Evolutionary conservation across 495 filamentous ascomycete species (phyloP), one percentile per base, ranked within the genome.

Genomic region (Penicillium atrosanguineum): DNA sequence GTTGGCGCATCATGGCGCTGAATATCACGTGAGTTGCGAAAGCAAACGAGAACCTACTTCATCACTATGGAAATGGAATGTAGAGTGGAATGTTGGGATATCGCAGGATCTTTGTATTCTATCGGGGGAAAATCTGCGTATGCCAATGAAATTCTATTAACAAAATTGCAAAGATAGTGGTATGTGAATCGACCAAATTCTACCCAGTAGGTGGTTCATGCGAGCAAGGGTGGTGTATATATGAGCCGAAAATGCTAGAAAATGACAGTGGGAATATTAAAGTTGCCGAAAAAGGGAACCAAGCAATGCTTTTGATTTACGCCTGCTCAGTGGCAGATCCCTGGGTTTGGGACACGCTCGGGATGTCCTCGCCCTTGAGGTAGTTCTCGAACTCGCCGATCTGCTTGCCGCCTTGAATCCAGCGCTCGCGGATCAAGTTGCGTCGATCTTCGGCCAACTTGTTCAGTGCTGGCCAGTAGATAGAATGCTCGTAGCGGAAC

Each of bases 401-500:
- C 53, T 79, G 76, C 70, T 88, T 88, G 7, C 93, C 94, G 6
- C 78, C 86, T 29, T 79, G 79, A 59, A 86, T 75, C 94, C 94
- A 98, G 38, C 89, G 78, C 63, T 84, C 78, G 40, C 63, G 69
- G 52, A 82, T 79, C 40, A 79, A 79, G 19, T 75, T 75, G 23
- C 81, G 78, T 54, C 81, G 81, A 65, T 85, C 72, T 20, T 77
- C 73, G 55, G 85, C 84, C 50, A 96, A 67, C 57, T 81, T 77
- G 50, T 81, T 78, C 46, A 98, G 74, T 7, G 90, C 86, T 4
- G 91, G 90, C 94, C 94, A 98, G 77, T 97, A 98, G 19, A 74
- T 69, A 1, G 78, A 63, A 69, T 98, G 95, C 53, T 95, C 85
- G 65, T 98, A 98, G 63, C 86, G 83, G 61, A 97, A 98, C 34